A percentile compares a stretch with the other conserved stretches of the same genome.
Evolutionary conservation across 176 grass and related monocot genomes (phyloP).

Genomic region (Eremochloa ophiuroides): DNA sequence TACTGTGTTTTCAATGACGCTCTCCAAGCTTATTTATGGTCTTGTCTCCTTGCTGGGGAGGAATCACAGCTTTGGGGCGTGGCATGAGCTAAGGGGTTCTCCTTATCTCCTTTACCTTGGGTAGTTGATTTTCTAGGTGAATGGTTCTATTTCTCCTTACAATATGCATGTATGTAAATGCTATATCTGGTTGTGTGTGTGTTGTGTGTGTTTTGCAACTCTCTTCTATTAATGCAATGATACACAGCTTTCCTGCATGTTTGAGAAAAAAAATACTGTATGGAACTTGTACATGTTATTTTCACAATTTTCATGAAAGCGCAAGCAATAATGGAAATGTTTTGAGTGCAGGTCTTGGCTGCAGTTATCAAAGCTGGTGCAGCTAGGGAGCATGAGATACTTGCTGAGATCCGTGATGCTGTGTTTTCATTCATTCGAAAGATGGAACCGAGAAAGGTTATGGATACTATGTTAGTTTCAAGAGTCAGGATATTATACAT

Average conservation of each 20-base stretch:
- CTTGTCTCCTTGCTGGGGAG: neutral
- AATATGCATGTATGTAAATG: neutral
- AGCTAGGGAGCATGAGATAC: conserved; percentile 98
- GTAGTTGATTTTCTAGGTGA: neutral
- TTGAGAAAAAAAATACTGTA: neutral
- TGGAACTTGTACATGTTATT: neutral
- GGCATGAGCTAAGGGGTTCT: neutral
- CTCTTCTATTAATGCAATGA: neutral
- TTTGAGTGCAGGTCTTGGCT: conserved; percentile 77
- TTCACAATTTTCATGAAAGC: neutral
- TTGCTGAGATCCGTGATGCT: conserved; percentile 94
- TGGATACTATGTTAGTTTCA: conserved; percentile 99
- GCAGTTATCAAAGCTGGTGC: conserved; percentile 97
- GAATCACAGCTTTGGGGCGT: neutral
- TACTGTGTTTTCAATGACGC: neutral
- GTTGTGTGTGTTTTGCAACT: neutral
- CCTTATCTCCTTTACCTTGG: neutral
- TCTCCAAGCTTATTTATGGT: neutral
- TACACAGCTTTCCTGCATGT: neutral
- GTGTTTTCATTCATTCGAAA: conserved; percentile 96
- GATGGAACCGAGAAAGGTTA: conserved; percentile 97
- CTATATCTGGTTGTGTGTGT: neutral
- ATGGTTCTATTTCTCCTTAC: neutral
- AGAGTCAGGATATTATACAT: conserved; percentile 98
- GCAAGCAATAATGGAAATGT: neutral